A percentile compares a stretch with the other conserved stretches of the same genome.
Evolutionary conservation across 768 basidiomycete species (phyloP).

Genomic region (Porpolomopsis calyptriformis): DNA sequence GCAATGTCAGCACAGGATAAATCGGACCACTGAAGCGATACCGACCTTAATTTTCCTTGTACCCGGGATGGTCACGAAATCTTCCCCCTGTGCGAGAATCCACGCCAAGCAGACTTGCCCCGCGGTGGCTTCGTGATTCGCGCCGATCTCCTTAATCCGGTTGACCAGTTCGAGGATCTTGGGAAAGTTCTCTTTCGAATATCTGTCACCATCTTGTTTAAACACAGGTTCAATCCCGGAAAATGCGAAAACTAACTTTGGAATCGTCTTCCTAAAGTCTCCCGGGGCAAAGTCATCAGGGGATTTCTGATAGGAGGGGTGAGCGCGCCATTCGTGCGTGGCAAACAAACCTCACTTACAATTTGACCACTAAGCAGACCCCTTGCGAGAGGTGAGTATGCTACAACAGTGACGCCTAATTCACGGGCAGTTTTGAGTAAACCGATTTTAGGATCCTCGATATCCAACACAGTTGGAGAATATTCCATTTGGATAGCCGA

Average conservation of each 20-base stretch:
- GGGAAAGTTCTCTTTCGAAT: no score
- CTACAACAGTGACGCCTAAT: constrained; percentile 38
- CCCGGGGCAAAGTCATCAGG: no score
- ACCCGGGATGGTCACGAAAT: constrained; percentile 38
- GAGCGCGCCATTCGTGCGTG: constrained; percentile 6
- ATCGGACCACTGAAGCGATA: background rate
- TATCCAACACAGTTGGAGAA: constrained; percentile 37
- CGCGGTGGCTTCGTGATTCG: constrained; percentile 30
- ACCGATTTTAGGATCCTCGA: constrained; percentile 33
- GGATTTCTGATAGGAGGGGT: no score
- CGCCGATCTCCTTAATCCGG: constrained; percentile 25
- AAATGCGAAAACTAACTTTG: background rate
- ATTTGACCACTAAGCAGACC: constrained; percentile 40
- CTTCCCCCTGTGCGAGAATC: constrained; percentile 37
- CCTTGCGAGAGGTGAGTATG: constrained; percentile 40
- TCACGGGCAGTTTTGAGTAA: constrained; percentile 36
- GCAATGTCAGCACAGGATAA: constrained; percentile 3
- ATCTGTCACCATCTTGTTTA: background rate
- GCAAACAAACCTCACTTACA: constrained; percentile 20
- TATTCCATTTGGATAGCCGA: constrained; percentile 42
- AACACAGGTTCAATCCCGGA: no score
- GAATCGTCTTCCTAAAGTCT: background rate
- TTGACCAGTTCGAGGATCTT: background rate
- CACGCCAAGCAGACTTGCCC: constrained; percentile 42
- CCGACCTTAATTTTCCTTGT: constrained; percentile 30